phyloP scores from a whole-genome alignment of 805 yeast genomes.

The Clavispora fructus region DNA sequence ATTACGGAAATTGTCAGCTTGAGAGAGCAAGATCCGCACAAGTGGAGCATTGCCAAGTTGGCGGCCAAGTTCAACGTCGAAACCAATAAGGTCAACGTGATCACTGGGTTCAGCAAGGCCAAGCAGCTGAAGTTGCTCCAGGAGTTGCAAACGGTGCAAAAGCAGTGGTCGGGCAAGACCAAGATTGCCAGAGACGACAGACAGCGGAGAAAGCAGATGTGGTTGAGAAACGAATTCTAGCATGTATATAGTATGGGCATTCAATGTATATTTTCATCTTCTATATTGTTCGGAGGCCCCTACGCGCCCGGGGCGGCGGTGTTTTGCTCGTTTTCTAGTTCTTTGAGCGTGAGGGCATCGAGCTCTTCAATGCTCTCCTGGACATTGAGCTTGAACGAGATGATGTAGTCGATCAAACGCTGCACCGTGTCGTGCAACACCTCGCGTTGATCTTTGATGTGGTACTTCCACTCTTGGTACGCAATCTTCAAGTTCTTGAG shows the following conservation, averaged over 20 bases:
- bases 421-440: slow-evolving; percentile 50
- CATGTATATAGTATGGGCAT: slow-evolving; percentile 7
- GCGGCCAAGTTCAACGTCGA: slow-evolving; percentile 58
- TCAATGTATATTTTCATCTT: neutral
- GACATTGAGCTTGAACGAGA: slow-evolving; percentile 61
- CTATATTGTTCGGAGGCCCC: neutral
- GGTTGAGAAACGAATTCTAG: slow-evolving; percentile 57
- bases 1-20: slow-evolving; percentile 52
- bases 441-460: slow-evolving; percentile 43
- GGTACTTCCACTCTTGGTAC: slow-evolving; percentile 44
- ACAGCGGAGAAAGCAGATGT: slow-evolving; percentile 50
- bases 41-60: slow-evolving; percentile 58
- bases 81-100: slow-evolving; percentile 24
- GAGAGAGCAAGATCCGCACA: slow-evolving; percentile 53
- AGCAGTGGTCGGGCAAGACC: slow-evolving; percentile 46
- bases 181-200: slow-evolving; percentile 50
- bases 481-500: slow-evolving; percentile 50
- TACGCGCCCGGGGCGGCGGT: neutral
- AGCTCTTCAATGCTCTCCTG: slow-evolving; percentile 61
- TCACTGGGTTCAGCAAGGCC: slow-evolving; percentile 41
- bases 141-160: slow-evolving; percentile 42
- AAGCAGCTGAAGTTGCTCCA: slow-evolving; percentile 41
- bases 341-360: slow-evolving; percentile 43
- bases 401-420: slow-evolving; percentile 52
- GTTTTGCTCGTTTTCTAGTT: slow-evolving; percentile 16